Conservation (phyloP, 305 asterid species). For the Plantago lanceolata region DNA sequence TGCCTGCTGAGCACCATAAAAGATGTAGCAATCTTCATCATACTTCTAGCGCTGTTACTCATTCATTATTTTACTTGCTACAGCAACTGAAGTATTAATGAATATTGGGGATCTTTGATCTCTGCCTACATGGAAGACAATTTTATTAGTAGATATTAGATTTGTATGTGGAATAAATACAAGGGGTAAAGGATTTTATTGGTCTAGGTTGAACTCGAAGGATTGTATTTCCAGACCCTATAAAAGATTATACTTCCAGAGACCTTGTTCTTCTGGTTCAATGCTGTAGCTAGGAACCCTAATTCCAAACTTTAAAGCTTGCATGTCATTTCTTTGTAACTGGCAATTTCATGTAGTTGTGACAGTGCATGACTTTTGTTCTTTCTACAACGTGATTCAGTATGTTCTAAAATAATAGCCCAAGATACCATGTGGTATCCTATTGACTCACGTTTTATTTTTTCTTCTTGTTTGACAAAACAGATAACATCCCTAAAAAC, state of each 20-base stretch:
- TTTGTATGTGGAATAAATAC: too few relatives aligned
- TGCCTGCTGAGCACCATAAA: slow-evolving; percentile 3
- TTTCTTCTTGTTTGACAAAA: slow-evolving; percentile 23
- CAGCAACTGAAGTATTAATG: too few relatives aligned
- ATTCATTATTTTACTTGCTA: too few relatives aligned
- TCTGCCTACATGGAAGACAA: too few relatives aligned
- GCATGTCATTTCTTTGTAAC: too few relatives aligned
- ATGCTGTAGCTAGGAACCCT: neutral
- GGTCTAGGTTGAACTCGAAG: too few relatives aligned
- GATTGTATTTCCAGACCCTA: too few relatives aligned
- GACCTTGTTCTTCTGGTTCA: neutral
- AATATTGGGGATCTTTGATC: too few relatives aligned
- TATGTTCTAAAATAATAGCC: slow-evolving; percentile 13
- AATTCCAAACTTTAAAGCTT: neutral
- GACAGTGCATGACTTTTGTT: slow-evolving; percentile 11
- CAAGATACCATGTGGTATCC: slow-evolving; percentile 12
- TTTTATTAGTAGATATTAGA: too few relatives aligned
- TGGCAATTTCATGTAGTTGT: slow-evolving; percentile 11
- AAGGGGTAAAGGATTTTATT: too few relatives aligned
- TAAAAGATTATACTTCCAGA: neutral
- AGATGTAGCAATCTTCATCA: too few relatives aligned
- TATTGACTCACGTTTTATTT: slow-evolving; percentile 14
- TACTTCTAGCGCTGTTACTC: too few relatives aligned
- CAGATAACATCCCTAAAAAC: slow-evolving; percentile 70
- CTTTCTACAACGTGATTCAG: slow-evolving; percentile 12